Evolutionary conservation across 306 rosid species (phyloP).

Genomic region (Luffa aegyptiaca): DNA sequence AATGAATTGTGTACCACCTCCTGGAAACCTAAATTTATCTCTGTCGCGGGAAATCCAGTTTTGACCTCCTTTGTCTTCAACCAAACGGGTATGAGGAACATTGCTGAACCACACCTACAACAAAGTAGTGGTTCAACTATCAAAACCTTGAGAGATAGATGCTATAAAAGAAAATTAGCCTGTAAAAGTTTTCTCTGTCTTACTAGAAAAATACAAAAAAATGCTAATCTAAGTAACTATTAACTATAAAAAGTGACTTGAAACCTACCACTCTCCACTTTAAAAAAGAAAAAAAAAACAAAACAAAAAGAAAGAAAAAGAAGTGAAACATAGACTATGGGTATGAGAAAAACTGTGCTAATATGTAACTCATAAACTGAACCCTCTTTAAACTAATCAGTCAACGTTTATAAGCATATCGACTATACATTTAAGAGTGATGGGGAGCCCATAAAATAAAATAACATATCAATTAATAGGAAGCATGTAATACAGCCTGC

Average conservation of each 20-base stretch:
- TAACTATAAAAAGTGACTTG: neutral
- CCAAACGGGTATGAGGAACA: slow-evolving; percentile 91
- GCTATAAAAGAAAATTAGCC: neutral
- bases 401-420: neutral
- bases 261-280: neutral
- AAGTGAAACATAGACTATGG: neutral
- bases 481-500: neutral
- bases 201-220: neutral
- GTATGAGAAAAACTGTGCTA: neutral
- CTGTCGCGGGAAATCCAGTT: slow-evolving; percentile 69
- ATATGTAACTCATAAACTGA: neutral
- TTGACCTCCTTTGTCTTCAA: slow-evolving; percentile 94
- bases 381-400: neutral
- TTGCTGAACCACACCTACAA: slow-evolving; percentile 80
- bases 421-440: neutral
- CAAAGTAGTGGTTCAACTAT: neutral
- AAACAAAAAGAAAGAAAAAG: neutral
- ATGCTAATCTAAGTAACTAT: neutral
- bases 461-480: neutral
- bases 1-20: slow-evolving; percentile 96
- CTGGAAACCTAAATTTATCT: slow-evolving; percentile 81
- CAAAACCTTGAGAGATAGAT: slow-evolving; percentile 4
- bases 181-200: neutral
- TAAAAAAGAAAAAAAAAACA: neutral
- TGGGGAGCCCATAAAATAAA: neutral